phyloP scores from a whole-genome alignment of 768 basidiomycete genomes.

The Russula virescens region DNA sequence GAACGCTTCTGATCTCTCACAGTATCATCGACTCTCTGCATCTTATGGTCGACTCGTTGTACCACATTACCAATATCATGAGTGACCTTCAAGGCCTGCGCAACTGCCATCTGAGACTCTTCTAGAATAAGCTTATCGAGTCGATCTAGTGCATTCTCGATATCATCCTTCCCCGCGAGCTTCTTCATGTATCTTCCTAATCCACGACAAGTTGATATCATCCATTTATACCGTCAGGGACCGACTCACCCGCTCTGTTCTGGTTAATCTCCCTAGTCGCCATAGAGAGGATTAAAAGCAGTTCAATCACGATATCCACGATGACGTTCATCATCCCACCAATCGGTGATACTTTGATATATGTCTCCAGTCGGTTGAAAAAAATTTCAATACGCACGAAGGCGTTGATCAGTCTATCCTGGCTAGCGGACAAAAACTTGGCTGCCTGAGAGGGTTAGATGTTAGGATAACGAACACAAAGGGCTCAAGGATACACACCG shows the following conservation, averaged over 20 bases:
- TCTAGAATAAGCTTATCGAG: neutral
- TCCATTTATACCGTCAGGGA: neutral
- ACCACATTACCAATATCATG: neutral
- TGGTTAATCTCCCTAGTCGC: neutral
- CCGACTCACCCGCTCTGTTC: neutral
- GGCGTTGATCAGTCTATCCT: neutral
- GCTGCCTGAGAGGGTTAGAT: neutral
- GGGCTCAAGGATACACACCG: neutral
- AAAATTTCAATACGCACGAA: neutral
- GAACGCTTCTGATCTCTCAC: too few species aligned
- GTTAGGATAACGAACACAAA: neutral
- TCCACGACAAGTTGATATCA: neutral
- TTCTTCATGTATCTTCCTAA: neutral
- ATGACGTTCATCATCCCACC: neutral
- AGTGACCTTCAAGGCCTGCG: neutral
- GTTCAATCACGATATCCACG: neutral
- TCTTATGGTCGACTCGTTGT: too few species aligned
- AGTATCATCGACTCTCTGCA: too few species aligned
- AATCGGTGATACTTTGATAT: neutral
- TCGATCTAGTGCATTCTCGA: neutral
- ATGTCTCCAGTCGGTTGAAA: neutral
- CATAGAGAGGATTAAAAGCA: neutral
- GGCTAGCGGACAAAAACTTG: neutral
- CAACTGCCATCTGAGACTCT: neutral
- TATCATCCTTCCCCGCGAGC: neutral